phyloP scores from a whole-genome alignment of 805 yeast species.

The Metschnikowia arizonensis region DNA sequence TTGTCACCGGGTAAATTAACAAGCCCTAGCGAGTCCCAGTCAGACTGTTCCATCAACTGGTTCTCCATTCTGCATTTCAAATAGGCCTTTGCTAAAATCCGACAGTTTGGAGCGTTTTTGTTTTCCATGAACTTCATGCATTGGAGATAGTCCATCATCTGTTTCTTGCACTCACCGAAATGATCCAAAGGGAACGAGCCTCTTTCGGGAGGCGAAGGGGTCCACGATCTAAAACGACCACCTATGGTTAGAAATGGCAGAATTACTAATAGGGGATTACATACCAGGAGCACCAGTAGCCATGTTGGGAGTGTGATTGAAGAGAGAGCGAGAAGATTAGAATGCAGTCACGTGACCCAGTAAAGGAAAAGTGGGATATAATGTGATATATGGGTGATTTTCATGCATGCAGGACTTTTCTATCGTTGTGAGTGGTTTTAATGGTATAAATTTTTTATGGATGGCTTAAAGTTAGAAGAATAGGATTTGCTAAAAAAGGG shows the following conservation, averaged over 20 bases:
- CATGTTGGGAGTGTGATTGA: conserved; percentile 10
- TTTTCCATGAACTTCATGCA: conserved; percentile 78
- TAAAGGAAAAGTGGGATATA: too few species aligned
- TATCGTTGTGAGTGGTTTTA: too few species aligned
- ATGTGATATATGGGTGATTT: too few species aligned
- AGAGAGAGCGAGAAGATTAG: not conserved
- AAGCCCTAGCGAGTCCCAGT: conserved; percentile 43
- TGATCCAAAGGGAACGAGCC: conserved; percentile 97
- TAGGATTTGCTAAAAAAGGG: too few species aligned
- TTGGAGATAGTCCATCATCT: conserved; percentile 69
- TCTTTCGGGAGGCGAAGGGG: conserved; percentile 92
- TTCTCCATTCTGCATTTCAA: conserved; percentile 87
- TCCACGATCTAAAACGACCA: conserved; percentile 33
- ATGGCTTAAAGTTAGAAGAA: too few species aligned
- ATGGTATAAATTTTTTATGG: too few species aligned
- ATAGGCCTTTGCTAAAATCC: conserved; percentile 77
- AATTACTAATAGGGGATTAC: not conserved
- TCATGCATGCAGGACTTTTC: too few species aligned
- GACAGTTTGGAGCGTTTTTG: conserved; percentile 86
- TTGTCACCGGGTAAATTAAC: conserved; percentile 38
- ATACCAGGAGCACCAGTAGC: conserved; percentile 23
- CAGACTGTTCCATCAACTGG: conserved; percentile 39
- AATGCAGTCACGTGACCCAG: not conserved
- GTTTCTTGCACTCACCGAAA: conserved; percentile 69
- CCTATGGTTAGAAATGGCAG: conserved; percentile 15